Percentiles rank a stretch among this genome's conserved stretches.
These are phyloP conservation scores for Suillus subalutaceus DNA, from an alignment of 768 basidiomycete genomes.

Conservation along the genomic window DNA sequence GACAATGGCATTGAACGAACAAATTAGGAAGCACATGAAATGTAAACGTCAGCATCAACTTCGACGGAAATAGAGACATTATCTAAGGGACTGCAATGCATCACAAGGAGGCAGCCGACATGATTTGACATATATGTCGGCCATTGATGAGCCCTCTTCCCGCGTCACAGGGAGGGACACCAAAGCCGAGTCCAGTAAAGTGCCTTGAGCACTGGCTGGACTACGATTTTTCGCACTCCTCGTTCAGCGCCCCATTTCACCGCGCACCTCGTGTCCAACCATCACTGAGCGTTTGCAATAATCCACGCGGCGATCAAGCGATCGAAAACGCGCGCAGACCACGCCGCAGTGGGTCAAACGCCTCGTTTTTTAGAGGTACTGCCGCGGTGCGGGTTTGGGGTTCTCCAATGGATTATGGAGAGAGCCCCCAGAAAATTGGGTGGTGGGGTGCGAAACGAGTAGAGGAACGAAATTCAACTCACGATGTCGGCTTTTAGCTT, in stretches of 20 bases:
- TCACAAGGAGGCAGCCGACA: constrained; percentile 62
- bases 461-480: constrained; percentile 80
- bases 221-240: constrained; percentile 75
- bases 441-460: constrained; percentile 92
- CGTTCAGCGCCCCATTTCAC: constrained; percentile 99
- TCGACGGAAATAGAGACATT: constrained; percentile 38
- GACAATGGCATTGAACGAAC: constrained; percentile 27
- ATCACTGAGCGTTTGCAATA: constrained; percentile 67
- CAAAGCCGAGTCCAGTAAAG: constrained; percentile 25
- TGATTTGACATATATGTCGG: constrained; percentile 64
- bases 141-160: constrained; percentile 49
- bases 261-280: constrained; percentile 89
- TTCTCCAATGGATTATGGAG: constrained; percentile 86
- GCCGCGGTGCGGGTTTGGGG: constrained; percentile 90
- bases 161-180: constrained; percentile 75
- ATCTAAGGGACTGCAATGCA: constrained; percentile 35
- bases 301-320: constrained; percentile 89
- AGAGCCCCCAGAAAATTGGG: constrained; percentile 99
- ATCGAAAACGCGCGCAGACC: constrained; percentile 86
- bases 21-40: constrained; percentile 48
- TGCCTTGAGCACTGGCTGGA: constrained; percentile 30
- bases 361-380: constrained; percentile 75
- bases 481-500: constrained; percentile 97
- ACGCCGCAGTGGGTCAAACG: constrained; percentile 80
- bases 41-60: constrained; percentile 65